These are phyloP conservation scores for Microstroma glucosiphilum DNA, from an alignment of 1,284 basidiomycete species.

Conservation along the genomic window DNA sequence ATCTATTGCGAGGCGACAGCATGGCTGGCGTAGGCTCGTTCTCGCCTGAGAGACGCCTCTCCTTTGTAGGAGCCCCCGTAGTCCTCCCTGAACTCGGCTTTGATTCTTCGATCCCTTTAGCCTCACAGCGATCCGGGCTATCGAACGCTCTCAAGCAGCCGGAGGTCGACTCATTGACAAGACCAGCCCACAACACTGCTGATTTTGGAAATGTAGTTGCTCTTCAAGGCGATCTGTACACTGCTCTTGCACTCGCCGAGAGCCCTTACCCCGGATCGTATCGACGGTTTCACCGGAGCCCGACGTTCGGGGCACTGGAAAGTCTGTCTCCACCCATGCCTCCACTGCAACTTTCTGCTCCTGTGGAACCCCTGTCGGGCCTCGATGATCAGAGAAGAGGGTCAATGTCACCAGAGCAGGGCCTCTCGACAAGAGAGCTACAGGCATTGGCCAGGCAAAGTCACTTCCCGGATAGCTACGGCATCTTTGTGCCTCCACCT, in stretches of 20 bases:
- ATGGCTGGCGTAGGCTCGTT: conserved; percentile 39
- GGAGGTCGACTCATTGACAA: not conserved
- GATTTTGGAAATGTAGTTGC: conserved; percentile 6
- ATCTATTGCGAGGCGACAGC: conserved; percentile 7
- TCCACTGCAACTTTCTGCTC: too few relatives aligned
- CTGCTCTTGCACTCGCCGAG: not conserved
- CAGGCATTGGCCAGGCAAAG: conserved; percentile 30
- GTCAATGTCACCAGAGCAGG: not conserved
- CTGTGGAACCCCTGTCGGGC: too few relatives aligned
- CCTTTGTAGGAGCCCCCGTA: too few relatives aligned
- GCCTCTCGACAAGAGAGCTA: conserved; percentile 31
- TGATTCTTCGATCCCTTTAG: too few relatives aligned
- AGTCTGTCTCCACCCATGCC: too few relatives aligned
- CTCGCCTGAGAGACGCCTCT: conserved; percentile 4
- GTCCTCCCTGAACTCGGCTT: too few relatives aligned
- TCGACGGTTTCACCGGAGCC: not conserved
- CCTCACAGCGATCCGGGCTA: too few relatives aligned
- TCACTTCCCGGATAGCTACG: conserved; percentile 30
- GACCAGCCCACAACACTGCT: not conserved
- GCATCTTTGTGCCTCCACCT: conserved; percentile 18
- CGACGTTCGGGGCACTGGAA: too few relatives aligned
- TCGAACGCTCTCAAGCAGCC: too few relatives aligned
- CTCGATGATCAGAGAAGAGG: too few relatives aligned
- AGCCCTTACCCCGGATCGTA: conserved; percentile 8
- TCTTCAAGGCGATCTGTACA: conserved; percentile 5